Conservation (phyloP, 371 early-diverging fungal species). For the Mortierella sp. region DNA sequence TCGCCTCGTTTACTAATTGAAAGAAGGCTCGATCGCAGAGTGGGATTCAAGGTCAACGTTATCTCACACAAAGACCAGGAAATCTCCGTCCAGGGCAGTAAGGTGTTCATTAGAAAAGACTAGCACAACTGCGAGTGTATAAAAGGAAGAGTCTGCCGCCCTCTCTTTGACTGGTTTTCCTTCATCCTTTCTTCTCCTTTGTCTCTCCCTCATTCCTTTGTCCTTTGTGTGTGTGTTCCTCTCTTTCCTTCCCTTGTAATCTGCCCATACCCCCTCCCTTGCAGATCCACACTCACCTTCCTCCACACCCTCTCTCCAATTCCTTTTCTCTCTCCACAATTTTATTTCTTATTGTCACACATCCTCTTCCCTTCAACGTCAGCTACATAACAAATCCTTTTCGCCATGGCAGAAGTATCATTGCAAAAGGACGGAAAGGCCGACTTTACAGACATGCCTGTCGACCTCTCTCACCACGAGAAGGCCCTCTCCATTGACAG, state of each 20-base stretch:
- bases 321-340: not conserved
- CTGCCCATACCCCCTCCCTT: not conserved
- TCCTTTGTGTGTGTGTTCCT: not conserved
- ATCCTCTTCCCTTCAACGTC: not conserved
- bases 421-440: constrained; percentile 42
- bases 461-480: constrained; percentile 29
- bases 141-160: constrained; percentile 1
- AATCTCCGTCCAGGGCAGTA: not conserved
- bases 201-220: not conserved
- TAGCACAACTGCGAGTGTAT: not conserved
- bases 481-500: constrained; percentile 38
- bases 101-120: not conserved
- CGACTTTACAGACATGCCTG: constrained; percentile 23
- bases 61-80: not conserved
- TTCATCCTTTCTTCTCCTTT: not conserved
- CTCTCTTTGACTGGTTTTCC: not conserved
- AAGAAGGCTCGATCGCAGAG: not conserved
- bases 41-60: constrained; percentile 7
- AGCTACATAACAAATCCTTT: not conserved
- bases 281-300: constrained; percentile 3
- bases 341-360: not conserved
- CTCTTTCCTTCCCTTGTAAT: not conserved
- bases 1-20: constrained; percentile 4
- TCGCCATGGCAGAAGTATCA: constrained; percentile 31
- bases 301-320: not conserved